A percentile compares a stretch with the other conserved stretches of the same genome.
Conservation (phyloP, 129 eudicot species). For the Saussurea involucrata region DNA sequence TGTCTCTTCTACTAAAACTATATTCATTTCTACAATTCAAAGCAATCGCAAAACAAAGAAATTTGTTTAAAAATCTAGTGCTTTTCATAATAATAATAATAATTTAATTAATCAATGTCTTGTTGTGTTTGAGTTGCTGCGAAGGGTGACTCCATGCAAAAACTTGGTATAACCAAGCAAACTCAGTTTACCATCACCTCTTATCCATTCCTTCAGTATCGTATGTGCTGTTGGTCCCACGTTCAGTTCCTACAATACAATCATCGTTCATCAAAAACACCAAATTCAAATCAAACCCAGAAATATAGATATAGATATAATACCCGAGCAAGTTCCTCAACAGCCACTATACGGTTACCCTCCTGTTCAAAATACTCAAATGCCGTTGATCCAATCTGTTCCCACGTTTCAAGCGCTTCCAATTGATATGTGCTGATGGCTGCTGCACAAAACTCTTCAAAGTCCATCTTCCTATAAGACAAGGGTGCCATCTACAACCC, state of each 20-base stretch:
- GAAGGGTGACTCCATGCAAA: conserved; percentile 93
- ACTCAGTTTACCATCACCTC: conserved; percentile 77
- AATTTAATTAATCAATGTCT: conserved; percentile 53
- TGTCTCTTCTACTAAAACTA: conserved; percentile 37
- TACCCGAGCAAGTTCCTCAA: conserved; percentile 62
- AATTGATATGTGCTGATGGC: conserved; percentile 65
- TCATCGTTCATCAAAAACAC: neutral
- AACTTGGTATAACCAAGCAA: conserved; percentile 83
- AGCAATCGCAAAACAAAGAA: conserved; percentile 15
- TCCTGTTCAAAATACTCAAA: conserved; percentile 50
- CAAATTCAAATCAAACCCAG: neutral
- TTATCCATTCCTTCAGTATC: conserved; percentile 74
- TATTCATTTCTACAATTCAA: conserved; percentile 35
- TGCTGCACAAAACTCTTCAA: conserved; percentile 70
- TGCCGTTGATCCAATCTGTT: conserved; percentile 53
- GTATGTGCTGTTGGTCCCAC: conserved; percentile 80
- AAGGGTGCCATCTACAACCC: conserved; percentile 49
- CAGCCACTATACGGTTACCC: conserved; percentile 49
- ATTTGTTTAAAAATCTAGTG: neutral
- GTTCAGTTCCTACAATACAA: conserved; percentile 62
- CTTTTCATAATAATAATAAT: neutral
- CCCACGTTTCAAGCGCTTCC: conserved; percentile 60
- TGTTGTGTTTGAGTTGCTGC: conserved; percentile 69
- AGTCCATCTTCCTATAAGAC: conserved; percentile 64
- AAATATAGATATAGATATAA: neutral